A percentile compares a stretch with the other conserved stretches of the same genome.
phyloP scores from a whole-genome alignment of 306 rosid species.

The Cajanus cajan region DNA sequence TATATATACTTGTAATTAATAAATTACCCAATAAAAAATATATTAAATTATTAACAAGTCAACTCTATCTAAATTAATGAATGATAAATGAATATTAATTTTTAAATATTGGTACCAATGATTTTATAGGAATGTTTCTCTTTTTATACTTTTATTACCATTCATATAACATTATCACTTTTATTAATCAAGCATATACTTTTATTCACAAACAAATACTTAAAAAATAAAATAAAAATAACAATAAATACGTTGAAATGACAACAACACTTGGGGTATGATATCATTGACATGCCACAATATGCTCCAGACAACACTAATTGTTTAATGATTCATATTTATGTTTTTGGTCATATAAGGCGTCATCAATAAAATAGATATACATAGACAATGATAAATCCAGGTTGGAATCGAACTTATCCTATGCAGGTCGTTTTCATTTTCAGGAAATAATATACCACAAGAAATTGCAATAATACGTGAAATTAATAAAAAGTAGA shows the following conservation, averaged over 20 bases:
- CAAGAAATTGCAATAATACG: not conserved
- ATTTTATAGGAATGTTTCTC: not conserved
- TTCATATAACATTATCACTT: not conserved
- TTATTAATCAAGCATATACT: no score
- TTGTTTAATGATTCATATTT: not conserved
- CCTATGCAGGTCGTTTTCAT: slow-evolving; percentile 8
- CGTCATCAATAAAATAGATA: not conserved
- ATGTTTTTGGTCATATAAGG: not conserved
- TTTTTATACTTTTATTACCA: not conserved
- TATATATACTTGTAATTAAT: not conserved
- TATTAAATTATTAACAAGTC: not conserved
- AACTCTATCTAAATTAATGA: not conserved
- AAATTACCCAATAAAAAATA: not conserved
- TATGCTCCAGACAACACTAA: not conserved
- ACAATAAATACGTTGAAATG: not conserved
- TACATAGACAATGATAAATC: not conserved
- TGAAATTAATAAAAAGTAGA: not conserved
- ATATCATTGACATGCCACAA: not conserved
- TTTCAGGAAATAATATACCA: not conserved
- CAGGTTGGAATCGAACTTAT: slow-evolving; percentile 14
- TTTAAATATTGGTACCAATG: not conserved
- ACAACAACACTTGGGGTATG: not conserved
- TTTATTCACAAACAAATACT: not conserved
- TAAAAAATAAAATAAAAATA: not conserved
- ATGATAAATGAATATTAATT: not conserved